Evolutionary conservation across 1,139 yeast species (phyloP).

Genomic region (Diutina pseudorugosa): DNA sequence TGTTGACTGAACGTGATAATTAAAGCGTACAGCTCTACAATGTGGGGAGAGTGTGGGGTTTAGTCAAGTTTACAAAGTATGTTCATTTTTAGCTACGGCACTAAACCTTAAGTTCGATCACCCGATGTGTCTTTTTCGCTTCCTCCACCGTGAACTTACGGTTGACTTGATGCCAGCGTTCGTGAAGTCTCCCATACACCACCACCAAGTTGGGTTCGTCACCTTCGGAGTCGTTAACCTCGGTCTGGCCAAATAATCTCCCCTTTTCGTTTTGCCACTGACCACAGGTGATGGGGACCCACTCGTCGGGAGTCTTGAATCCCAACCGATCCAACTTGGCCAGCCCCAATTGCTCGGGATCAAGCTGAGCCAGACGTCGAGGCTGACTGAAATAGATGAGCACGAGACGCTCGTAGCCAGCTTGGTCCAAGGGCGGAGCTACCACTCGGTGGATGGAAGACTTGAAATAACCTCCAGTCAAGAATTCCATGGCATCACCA

Average conservation of each 20-base stretch:
- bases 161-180: slow-evolving; percentile 28
- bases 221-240: slow-evolving; percentile 14
- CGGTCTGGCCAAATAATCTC: slow-evolving; percentile 23
- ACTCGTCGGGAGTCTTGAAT: slow-evolving; percentile 17
- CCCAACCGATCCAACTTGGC: slow-evolving; percentile 22
- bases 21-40: no score
- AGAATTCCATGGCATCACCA: slow-evolving; percentile 37
- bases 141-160: slow-evolving; percentile 11
- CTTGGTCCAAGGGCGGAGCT: slow-evolving; percentile 34
- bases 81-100: no score
- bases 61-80: no score
- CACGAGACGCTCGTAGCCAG: slow-evolving; percentile 23
- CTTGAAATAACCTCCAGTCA: slow-evolving; percentile 37
- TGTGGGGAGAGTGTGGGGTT: no score
- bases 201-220: slow-evolving; percentile 27
- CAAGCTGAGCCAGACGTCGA: slow-evolving; percentile 18
- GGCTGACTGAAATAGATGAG: slow-evolving; percentile 33
- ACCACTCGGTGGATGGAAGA: slow-evolving; percentile 36
- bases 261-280: slow-evolving; percentile 33
- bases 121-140: slow-evolving; percentile 10
- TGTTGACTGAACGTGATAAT: no score
- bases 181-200: slow-evolving; percentile 26
- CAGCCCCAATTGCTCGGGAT: slow-evolving; percentile 27
- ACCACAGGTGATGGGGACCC: slow-evolving; percentile 23
- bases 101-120: slow-evolving; percentile 8